phyloP scores from a whole-genome alignment of 1,139 yeast species.

The Sugiyamaella castrensis region DNA sequence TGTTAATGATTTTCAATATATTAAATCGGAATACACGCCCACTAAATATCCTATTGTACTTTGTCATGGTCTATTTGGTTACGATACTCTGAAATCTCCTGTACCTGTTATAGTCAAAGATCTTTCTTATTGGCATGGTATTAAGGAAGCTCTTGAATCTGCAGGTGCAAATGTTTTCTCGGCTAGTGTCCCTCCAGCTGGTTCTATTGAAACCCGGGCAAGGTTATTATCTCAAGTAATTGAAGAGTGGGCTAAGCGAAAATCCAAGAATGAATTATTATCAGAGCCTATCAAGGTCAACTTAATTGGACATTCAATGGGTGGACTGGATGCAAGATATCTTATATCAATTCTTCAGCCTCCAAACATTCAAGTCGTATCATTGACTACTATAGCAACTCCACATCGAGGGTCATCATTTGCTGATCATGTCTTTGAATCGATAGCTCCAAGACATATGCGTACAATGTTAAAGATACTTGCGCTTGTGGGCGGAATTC shows the following conservation, averaged over 20 bases:
- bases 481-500: constrained; percentile 19
- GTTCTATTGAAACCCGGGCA: constrained; percentile 70
- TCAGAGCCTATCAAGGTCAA: constrained; percentile 42
- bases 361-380: constrained; percentile 35
- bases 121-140: constrained; percentile 80
- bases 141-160: constrained; percentile 55
- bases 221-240: constrained; percentile 53
- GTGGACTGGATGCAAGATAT: constrained; percentile 82
- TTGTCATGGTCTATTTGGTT: constrained; percentile 85
- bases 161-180: constrained; percentile 68
- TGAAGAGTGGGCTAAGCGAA: constrained; percentile 40
- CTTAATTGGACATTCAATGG: constrained; percentile 91
- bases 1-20: constrained; percentile 17
- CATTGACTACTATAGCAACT: constrained; percentile 79
- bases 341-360: constrained; percentile 56
- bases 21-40: constrained; percentile 41
- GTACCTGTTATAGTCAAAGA: constrained; percentile 44
- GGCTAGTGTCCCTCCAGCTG: constrained; percentile 82
- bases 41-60: constrained; percentile 62
- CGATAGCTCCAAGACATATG: constrained; percentile 12
- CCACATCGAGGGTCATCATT: constrained; percentile 87
- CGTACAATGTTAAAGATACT: constrained; percentile 12
- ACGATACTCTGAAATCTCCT: constrained; percentile 51
- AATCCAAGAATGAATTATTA: constrained; percentile 17
- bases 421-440: constrained; percentile 50